phyloP scores from a whole-genome alignment of 257 asterid genomes.

The Asclepias syriaca region DNA sequence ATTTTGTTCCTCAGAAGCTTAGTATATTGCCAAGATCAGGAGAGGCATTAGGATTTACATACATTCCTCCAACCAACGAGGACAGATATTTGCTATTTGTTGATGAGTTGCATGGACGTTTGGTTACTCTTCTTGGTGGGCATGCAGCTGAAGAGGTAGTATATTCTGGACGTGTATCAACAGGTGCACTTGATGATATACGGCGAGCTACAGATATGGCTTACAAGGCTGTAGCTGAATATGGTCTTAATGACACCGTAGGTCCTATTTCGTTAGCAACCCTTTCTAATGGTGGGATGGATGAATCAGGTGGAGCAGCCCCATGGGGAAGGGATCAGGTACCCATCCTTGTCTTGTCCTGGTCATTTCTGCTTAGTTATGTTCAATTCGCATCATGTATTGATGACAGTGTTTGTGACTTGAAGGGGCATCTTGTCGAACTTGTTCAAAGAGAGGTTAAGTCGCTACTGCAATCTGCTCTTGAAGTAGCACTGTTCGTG shows the following conservation, averaged over 20 bases:
- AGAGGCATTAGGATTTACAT: slow-evolving; percentile 94
- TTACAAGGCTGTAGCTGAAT: slow-evolving; percentile 98
- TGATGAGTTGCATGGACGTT: slow-evolving; percentile 95
- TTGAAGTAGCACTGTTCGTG: no score
- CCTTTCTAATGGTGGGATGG: slow-evolving; percentile 93
- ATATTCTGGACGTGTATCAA: slow-evolving; percentile 96
- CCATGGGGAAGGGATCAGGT: slow-evolving; percentile 97
- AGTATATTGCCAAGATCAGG: no score
- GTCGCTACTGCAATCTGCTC: no score
- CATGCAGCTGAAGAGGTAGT: slow-evolving; percentile 98
- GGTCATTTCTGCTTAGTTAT: not conserved
- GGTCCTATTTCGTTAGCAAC: slow-evolving; percentile 91
- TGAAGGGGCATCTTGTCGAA: slow-evolving; percentile 92
- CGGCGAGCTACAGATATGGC: slow-evolving; percentile 99
- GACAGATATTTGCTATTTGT: slow-evolving; percentile 94
- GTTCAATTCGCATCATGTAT: not conserved
- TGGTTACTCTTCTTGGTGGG: slow-evolving; percentile 98
- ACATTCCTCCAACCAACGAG: slow-evolving; percentile 84
- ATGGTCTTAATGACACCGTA: slow-evolving; percentile 74
- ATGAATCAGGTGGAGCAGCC: slow-evolving; percentile 71
- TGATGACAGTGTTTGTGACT: slow-evolving; percentile 19
- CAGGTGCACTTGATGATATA: slow-evolving; percentile 97
- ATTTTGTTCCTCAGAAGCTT: no score
- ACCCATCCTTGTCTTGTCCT: slow-evolving; percentile 18
- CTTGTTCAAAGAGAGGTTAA: slow-evolving; percentile 94